Evolutionary conservation across 2,329 filamentous ascomycete genomes (phyloP), one percentile per base, ranked within the genome.

Genomic region (Colletotrichum sansevieriae): DNA sequence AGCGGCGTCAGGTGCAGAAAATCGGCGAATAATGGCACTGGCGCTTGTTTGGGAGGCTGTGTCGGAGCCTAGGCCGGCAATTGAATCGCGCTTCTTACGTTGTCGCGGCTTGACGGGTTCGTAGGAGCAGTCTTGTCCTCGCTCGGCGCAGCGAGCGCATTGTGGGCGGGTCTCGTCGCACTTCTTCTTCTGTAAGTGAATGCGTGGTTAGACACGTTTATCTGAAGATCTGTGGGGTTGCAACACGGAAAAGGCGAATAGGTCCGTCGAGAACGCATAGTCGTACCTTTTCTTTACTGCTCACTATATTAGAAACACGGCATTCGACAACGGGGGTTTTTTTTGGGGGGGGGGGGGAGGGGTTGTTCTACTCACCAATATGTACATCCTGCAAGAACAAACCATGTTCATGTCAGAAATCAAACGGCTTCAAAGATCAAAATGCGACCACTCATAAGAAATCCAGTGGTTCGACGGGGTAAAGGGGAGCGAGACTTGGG

Each of bases 241-340:
- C 8, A 18, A 49, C 1, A 13, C n/a, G 15, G n/a, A 13, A 35
- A 4, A 49, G 37, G 43, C 22, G 20, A 37, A 51, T 8, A 49
- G 18, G 11, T 41, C 33, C 18, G 22, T 44, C 44, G 12, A 1
- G 20, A 29, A 12, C 11, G 56, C 15, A 35, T 18, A 4, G 20
- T 76, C 79, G 71, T 81, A 86, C 85, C 81, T 87, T 87, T 76
- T 87, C 84, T 75, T 87, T 87, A 72, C 85, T 87, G 65, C 54
- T 68, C 29, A 39, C 22, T 7, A n/a, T 37, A 49, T 70, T 13
- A 70, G 58, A 57, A 67, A 22, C 37, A 9, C 43, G 29, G 22
- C 29, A 54, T n/a, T 25, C 25, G 25, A 29, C 13, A 18, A 25
- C 22, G n/a, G 11, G 12, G 54, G 41, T 6, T 46, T 22, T 35